A percentile compares a stretch with the other conserved stretches of the same genome.
Conservation (phyloP, 257 asterid genomes). For the Nicotiana tabacum region DNA sequence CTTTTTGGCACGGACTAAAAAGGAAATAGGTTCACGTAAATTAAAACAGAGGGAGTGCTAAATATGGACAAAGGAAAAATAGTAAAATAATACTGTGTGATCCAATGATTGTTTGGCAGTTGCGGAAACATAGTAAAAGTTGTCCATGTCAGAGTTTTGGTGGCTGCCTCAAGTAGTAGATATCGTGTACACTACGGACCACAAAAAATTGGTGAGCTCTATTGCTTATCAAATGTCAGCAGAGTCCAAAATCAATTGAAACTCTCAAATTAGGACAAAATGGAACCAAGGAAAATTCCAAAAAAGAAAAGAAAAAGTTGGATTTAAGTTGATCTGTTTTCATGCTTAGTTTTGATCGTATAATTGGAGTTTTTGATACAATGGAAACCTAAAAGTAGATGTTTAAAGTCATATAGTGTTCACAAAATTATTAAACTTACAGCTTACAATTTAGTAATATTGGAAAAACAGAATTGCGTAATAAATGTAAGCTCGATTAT, state of each 20-base stretch:
- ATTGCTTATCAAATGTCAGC: neutral
- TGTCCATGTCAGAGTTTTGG: neutral
- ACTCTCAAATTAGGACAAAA: neutral
- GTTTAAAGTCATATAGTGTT: neutral
- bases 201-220: neutral
- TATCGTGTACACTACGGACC: constrained; percentile 4
- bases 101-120: neutral
- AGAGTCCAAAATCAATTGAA: constrained; percentile 6
- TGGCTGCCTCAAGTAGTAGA: neutral
- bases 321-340: neutral
- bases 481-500: too few species aligned
- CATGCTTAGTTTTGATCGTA: neutral
- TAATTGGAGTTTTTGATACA: neutral
- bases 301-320: neutral
- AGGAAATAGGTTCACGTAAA: too few species aligned
- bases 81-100: neutral
- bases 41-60: neutral
- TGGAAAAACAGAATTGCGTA: too few species aligned
- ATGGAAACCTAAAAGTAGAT: neutral
- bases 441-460: too few species aligned
- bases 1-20: too few species aligned
- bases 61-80: neutral
- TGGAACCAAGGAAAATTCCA: neutral
- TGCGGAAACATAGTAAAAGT: neutral
- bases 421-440: too few species aligned